Conservation (phyloP, 805 yeast genomes). For the Kluyveromyces aestuarii region DNA sequence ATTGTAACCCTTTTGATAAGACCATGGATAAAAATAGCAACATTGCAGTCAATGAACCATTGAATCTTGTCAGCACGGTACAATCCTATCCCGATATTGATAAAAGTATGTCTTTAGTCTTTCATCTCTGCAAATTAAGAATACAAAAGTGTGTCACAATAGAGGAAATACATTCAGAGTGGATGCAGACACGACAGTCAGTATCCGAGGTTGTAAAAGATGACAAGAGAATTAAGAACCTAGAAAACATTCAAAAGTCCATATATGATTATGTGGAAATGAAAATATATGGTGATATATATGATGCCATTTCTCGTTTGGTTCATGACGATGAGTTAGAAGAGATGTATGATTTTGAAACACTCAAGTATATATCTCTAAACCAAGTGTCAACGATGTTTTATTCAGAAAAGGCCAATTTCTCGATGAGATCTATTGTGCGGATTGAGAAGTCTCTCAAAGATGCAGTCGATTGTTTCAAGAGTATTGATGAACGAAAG, state of each 20-base stretch:
- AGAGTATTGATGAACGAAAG: conserved; percentile 11
- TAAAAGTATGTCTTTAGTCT: neutral
- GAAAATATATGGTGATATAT: conserved; percentile 55
- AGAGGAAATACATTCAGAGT: neutral
- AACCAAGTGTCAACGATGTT: conserved; percentile 39
- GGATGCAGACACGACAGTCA: neutral
- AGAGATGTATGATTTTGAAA: conserved; percentile 15
- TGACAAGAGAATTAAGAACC: conserved; percentile 10
- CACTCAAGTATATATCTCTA: conserved; percentile 29
- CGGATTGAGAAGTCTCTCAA: conserved; percentile 36
- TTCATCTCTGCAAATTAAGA: neutral
- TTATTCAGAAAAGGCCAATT: conserved; percentile 27
- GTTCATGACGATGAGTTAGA: conserved; percentile 15
- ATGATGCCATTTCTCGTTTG: conserved; percentile 38
- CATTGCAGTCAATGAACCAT: neutral
- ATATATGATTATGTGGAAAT: conserved; percentile 66
- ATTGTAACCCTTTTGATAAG: neutral
- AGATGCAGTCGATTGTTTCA: conserved; percentile 44
- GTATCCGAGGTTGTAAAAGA: neutral
- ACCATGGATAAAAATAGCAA: neutral
- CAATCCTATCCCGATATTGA: neutral
- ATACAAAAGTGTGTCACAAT: neutral
- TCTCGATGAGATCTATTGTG: conserved; percentile 22
- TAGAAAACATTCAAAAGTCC: conserved; percentile 36
- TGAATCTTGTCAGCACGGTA: conserved; percentile 2